These are phyloP conservation scores for Penicillium bialowiezense DNA, from an alignment of 495 filamentous ascomycete genomes.

Conservation along the genomic window DNA sequence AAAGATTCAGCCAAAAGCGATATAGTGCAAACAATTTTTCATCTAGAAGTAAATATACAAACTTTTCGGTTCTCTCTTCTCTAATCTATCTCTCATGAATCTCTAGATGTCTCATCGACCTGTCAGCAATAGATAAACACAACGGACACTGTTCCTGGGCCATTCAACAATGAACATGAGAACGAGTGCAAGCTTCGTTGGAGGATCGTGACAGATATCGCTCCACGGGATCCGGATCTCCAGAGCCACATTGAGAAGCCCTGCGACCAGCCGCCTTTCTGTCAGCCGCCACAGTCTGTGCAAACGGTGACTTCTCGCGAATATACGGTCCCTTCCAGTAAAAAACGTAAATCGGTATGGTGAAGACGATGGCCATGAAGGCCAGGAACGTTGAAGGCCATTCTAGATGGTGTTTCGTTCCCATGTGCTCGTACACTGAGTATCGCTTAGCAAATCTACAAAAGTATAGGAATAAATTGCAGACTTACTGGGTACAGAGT, in stretches of 20 bases:
- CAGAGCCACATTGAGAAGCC: constrained; percentile 29
- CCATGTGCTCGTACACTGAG: constrained; percentile 35
- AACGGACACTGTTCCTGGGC: neutral
- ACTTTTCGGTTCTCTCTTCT: neutral
- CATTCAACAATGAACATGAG: neutral
- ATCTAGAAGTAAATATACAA: neutral
- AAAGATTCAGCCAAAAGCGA: too few relatives aligned
- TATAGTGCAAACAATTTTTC: neutral
- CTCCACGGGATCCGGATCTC: constrained; percentile 28
- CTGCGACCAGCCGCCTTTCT: constrained; percentile 23
- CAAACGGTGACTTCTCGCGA: constrained; percentile 44
- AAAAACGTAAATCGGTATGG: constrained; percentile 48
- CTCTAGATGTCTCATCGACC: too few relatives aligned
- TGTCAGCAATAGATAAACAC: too few relatives aligned
- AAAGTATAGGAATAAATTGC: too few relatives aligned
- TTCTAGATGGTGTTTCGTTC: constrained; percentile 26
- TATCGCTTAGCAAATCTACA: neutral
- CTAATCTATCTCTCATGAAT: neutral
- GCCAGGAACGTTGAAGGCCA: constrained; percentile 44
- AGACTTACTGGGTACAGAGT: constrained; percentile 38
- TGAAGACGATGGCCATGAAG: constrained; percentile 43
- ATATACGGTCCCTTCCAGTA: constrained; percentile 47
- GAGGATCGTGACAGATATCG: constrained; percentile 18
- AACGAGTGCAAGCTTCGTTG: neutral
- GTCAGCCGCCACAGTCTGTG: constrained; percentile 28